Percentiles rank a stretch among this genome's conserved stretches.
phyloP scores from a whole-genome alignment of 2,329 filamentous ascomycete species.

The Pseudopyrenochaeta lycopersici region DNA sequence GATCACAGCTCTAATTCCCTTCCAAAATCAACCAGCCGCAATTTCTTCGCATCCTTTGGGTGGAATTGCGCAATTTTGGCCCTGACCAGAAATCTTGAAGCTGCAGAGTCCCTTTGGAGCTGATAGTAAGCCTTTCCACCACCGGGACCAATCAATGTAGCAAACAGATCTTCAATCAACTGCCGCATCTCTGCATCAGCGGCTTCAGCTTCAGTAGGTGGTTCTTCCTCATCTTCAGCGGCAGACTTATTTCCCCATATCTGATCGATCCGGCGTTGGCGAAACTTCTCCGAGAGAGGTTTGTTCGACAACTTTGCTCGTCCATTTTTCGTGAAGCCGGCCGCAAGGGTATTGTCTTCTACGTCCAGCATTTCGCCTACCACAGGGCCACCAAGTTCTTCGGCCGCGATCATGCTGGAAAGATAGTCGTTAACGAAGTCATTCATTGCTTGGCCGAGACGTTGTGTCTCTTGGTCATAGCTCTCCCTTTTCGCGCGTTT shows the following conservation, averaged over 20 bases:
- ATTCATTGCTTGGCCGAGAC: constrained; percentile 70
- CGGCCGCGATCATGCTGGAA: constrained; percentile 79
- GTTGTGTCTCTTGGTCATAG: constrained; percentile 69
- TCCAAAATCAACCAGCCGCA: constrained; percentile 64
- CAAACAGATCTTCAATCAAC: constrained; percentile 58
- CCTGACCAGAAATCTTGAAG: constrained; percentile 62
- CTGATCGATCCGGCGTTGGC: constrained; percentile 62
- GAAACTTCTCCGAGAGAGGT: constrained; percentile 39
- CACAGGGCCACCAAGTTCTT: constrained; percentile 83
- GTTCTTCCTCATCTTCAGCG: constrained; percentile 32
- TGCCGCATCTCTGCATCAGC: constrained; percentile 58
- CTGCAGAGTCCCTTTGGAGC: constrained; percentile 60
- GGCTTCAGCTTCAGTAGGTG: constrained; percentile 56
- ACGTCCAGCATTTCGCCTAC: constrained; percentile 77
- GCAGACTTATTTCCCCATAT: constrained; percentile 53
- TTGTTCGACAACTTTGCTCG: constrained; percentile 54
- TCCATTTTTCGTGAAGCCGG: constrained; percentile 64
- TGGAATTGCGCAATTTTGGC: constrained; percentile 66
- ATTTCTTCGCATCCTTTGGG: constrained; percentile 61
- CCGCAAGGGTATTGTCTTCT: constrained; percentile 62
- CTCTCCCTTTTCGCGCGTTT: constrained; percentile 66
- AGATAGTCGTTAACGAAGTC: constrained; percentile 76
- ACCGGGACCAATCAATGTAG: constrained; percentile 48
- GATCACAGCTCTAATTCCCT: constrained; percentile 48
- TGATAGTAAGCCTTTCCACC: constrained; percentile 57